A percentile compares a stretch with the other conserved stretches of the same genome.
Evolutionary conservation across 2,329 filamentous ascomycete genomes (phyloP).

Genomic region (Colletotrichum sp.): DNA sequence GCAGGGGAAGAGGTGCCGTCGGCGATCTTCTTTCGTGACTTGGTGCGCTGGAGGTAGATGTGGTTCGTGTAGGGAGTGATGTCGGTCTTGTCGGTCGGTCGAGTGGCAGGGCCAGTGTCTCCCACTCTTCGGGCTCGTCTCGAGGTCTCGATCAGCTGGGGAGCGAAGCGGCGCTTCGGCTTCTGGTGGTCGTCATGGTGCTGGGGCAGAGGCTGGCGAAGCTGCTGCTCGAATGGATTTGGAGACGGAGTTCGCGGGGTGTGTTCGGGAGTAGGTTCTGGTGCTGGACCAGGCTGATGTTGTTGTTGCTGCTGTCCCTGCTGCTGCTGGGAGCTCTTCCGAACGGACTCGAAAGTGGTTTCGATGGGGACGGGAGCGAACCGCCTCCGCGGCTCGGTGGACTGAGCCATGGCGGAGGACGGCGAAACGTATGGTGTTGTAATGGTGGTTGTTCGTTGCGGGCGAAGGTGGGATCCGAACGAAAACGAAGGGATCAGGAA

Average conservation of each 20-base stretch:
- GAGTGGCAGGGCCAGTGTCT: constrained; percentile 66
- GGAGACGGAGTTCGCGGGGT: constrained; percentile 56
- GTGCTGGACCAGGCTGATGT: constrained; percentile 50
- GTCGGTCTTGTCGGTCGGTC: constrained; percentile 74
- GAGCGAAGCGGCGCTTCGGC: constrained; percentile 64
- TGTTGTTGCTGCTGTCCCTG: constrained; percentile 11
- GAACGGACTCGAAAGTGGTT: constrained; percentile 68
- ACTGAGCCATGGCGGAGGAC: constrained; percentile 38
- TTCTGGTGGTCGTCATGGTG: constrained; percentile 21
- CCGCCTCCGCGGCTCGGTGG: constrained; percentile 55
- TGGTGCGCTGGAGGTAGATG: constrained; percentile 56
- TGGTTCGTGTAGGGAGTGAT: constrained; percentile 69
- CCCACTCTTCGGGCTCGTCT: constrained; percentile 72
- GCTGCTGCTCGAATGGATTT: constrained; percentile 26
- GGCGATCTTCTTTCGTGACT: constrained; percentile 41
- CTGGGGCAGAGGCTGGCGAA: constrained; percentile 13
- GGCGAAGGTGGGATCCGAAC: neutral
- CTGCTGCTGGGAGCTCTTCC: constrained; percentile 32
- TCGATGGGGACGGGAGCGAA: constrained; percentile 76
- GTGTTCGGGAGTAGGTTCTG: constrained; percentile 61
- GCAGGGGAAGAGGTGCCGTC: constrained; percentile 22
- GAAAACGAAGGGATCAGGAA: neutral
- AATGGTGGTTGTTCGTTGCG: neutral
- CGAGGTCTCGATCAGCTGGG: constrained; percentile 82
- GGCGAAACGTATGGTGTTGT: neutral